Base-by-base conservation (phyloP, 208 protist species). In the Tritrichomonas foetus region DNA sequence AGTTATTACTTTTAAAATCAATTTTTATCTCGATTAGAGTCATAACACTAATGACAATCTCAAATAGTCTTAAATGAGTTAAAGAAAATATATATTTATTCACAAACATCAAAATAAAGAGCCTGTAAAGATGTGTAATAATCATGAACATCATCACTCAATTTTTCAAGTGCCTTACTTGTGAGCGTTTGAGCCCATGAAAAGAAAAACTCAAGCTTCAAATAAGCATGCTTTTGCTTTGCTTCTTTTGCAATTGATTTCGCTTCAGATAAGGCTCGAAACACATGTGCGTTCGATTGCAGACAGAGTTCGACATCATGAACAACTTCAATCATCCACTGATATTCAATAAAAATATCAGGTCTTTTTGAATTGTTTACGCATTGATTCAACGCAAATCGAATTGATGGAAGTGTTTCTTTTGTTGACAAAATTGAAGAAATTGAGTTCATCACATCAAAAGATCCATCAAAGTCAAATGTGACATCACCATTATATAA, bases 261-360 rank as follows among this genome's bases (percentile, higher is more conserved):
- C 16, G 27, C 44, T 20, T 89, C 78, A 39, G 44, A 89, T 16
- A 89, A 11, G 2, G 78, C 78, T 39, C 39, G 25, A 11, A n/a
- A n/a, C 20, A 89, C 44, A 39, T 89, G 78, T 20, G 44, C 41
- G 14, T 89, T 53, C 25, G 78, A 39, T 57, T 53, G 41, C 1
- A 89, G 47, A 39, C 44, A n/a, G 3, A 89, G 13, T 57, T 89
- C 78, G 39, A 89, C 78, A 89, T 89, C 78, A 57, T 57, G 78
- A 89, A 89, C 78, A 89, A 89, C 78, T 50, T 89, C 78, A 57
- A 89, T 47, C 44, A 47, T 25, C 78, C 78, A 89, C 30, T 89
- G 78, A 39, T 39, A 89, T 36, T 53, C 78, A 89, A 89, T 27
- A 30, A 89, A 89, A 39, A 89, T 20, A 14, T 89, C 78, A 33